These are phyloP conservation scores for Zanthoxylum bungeanum DNA, from an alignment of 345 rosid genomes.

Conservation along the genomic window DNA sequence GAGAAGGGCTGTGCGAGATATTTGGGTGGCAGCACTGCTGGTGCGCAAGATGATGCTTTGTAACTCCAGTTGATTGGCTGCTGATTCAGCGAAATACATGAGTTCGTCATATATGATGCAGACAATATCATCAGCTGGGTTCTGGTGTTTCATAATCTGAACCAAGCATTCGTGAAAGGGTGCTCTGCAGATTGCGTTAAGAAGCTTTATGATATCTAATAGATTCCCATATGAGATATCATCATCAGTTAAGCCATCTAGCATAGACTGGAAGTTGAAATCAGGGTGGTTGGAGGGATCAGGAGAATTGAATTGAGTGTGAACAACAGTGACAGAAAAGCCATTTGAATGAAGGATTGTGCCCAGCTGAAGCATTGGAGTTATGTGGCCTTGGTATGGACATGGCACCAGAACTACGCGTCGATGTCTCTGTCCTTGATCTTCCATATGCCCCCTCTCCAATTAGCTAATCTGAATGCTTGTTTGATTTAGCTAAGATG, in stretches of 20 bases:
- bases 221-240: slow-evolving; percentile 14
- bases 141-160: slow-evolving; percentile 10
- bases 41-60: slow-evolving; percentile 41
- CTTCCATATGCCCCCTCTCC: neutral
- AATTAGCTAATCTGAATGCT: neutral
- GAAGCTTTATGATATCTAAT: slow-evolving; percentile 12
- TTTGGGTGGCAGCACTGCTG: slow-evolving; percentile 19
- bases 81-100: slow-evolving; percentile 37
- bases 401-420: slow-evolving; percentile 46
- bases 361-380: slow-evolving; percentile 70
- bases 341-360: slow-evolving; percentile 51
- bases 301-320: slow-evolving; percentile 40
- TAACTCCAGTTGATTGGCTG: slow-evolving; percentile 33
- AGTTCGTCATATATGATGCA: slow-evolving; percentile 51
- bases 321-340: slow-evolving; percentile 55
- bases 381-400: slow-evolving; percentile 71
- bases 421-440: neutral
- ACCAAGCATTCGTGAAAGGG: slow-evolving; percentile 28
- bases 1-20: neutral
- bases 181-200: slow-evolving; percentile 34
- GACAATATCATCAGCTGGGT: slow-evolving; percentile 10
- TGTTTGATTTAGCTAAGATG: neutral
- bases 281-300: slow-evolving; percentile 32
- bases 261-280: slow-evolving; percentile 21
- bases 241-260: slow-evolving; percentile 29